A percentile compares a stretch with the other conserved stretches of the same genome.
phyloP scores from a whole-genome alignment of 345 rosid genomes.

The Aegle marmelos region DNA sequence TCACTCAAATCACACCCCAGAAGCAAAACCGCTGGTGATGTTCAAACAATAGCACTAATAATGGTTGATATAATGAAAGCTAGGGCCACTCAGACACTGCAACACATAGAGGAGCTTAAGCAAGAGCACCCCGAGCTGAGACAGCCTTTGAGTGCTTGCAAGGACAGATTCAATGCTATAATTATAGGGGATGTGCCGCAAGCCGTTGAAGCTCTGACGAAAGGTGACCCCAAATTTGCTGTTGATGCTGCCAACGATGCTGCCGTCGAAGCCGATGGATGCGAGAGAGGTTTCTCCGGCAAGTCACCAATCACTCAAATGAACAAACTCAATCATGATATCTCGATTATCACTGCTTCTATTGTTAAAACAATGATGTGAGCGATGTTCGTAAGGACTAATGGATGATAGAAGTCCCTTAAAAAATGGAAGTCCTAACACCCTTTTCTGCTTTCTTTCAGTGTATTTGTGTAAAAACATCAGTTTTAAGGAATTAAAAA shows the following conservation, averaged over 20 bases:
- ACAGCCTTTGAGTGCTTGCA: background rate
- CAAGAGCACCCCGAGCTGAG: background rate
- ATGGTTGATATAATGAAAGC: background rate
- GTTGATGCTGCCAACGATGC: constrained; percentile 3
- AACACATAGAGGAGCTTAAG: background rate
- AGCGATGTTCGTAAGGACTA: background rate
- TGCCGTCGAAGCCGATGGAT: background rate
- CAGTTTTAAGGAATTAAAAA: too few relatives aligned
- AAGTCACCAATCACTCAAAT: constrained; percentile 9
- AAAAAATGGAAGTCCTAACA: background rate
- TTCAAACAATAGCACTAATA: background rate
- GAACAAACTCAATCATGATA: background rate
- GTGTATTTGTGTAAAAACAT: too few relatives aligned
- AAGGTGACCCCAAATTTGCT: constrained; percentile 17
- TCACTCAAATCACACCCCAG: constrained; percentile 21
- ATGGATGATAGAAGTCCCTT: too few relatives aligned
- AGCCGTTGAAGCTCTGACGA: constrained; percentile 13
- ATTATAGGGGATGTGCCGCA: background rate
- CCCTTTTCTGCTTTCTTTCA: background rate
- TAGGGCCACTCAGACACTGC: background rate
- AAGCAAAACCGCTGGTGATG: constrained; percentile 16
- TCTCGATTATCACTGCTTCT: constrained; percentile 2
- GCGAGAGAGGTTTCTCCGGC: background rate
- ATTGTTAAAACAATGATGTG: constrained; percentile 4
- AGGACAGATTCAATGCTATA: background rate